These are phyloP conservation scores for Stagonosporopsis chrysanthemi DNA, from an alignment of 2,329 filamentous ascomycete genomes.

Conservation along the genomic window DNA sequence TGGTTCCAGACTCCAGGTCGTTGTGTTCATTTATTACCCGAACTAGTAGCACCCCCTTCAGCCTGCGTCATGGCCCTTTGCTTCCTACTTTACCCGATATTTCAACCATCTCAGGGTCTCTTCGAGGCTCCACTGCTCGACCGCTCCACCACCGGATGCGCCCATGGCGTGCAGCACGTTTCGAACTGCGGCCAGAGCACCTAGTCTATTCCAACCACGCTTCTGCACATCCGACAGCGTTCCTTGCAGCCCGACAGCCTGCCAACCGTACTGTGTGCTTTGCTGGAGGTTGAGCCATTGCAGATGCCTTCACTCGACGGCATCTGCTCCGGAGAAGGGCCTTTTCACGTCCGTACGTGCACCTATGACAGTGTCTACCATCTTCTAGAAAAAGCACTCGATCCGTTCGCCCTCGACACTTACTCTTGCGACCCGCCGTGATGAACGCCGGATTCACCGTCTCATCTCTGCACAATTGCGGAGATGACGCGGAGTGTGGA, in stretches of 20 bases:
- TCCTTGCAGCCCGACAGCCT: background rate
- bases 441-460: background rate
- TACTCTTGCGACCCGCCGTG: background rate
- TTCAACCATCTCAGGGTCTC: constrained; percentile 33
- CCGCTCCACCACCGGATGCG: constrained; percentile 25
- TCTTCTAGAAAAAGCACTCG: background rate
- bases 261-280: background rate
- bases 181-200: constrained; percentile 21
- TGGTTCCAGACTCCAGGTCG: constrained; percentile 7
- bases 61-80: constrained; percentile 21
- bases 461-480: background rate
- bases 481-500: constrained; percentile 14
- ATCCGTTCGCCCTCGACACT: background rate
- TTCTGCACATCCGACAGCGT: constrained; percentile 12
- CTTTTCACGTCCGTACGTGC: constrained; percentile 3
- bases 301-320: constrained; percentile 9
- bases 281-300: background rate
- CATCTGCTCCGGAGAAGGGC: constrained; percentile 9
- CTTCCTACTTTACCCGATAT: constrained; percentile 37
- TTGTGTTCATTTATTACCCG: constrained; percentile 23
- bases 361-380: background rate
- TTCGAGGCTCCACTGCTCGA: constrained; percentile 27
- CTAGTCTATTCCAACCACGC: constrained; percentile 28
- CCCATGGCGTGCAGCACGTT: constrained; percentile 28
- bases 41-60: constrained; percentile 24